Conservation (phyloP, 441 rosid species). For the Breynia disticha region DNA sequence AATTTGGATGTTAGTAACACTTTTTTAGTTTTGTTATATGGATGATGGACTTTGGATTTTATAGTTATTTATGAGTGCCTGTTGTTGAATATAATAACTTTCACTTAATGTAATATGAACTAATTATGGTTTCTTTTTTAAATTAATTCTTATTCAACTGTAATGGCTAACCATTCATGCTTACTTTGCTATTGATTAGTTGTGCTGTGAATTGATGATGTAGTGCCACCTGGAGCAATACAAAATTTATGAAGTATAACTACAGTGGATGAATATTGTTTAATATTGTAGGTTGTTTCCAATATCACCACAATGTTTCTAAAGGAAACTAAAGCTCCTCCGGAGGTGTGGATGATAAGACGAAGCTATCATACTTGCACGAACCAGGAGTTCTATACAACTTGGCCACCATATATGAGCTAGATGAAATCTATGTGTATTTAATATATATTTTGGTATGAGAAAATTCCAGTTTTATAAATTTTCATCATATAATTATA, state of each 20-base stretch:
- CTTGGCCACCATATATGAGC: constrained; percentile 86
- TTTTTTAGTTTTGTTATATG: constrained; percentile 5
- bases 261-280: no score
- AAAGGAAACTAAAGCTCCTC: constrained; percentile 91
- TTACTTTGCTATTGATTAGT: no score
- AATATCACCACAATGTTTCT: constrained; percentile 74
- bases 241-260: no score
- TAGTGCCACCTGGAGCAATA: no score
- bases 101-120: no score
- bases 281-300: constrained; percentile 62
- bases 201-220: no score
- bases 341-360: constrained; percentile 99
- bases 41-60: constrained; percentile 11
- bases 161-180: no score
- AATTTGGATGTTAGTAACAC: constrained; percentile 40
- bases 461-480: constrained; percentile 1
- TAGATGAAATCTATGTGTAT: constrained; percentile 87
- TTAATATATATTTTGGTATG: constrained; percentile 4
- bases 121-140: no score
- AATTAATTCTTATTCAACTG: no score
- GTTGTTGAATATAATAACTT: no score
- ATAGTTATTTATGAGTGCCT: constrained; percentile 7
- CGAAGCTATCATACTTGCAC: constrained; percentile 95
- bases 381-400: constrained; percentile 97
- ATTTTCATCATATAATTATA: constrained; percentile 4